Evolutionary conservation across 2,329 filamentous ascomycete species (phyloP), one percentile per base, ranked within the genome.

Genomic region (Gaeumannomyces tritici): DNA sequence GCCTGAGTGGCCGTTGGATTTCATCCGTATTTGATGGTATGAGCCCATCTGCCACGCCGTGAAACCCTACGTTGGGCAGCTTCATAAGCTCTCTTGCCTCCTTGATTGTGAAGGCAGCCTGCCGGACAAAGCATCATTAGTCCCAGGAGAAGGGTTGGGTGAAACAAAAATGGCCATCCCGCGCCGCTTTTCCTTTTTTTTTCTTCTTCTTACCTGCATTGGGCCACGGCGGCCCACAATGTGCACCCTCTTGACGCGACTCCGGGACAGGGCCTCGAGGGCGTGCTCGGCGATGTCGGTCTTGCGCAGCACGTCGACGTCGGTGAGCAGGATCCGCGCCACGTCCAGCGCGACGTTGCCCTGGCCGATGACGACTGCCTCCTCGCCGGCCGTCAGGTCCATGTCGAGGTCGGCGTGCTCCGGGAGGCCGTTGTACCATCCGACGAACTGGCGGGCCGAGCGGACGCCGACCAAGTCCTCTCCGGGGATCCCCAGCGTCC

Each of bases 351-450:
- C 95, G 11, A 99, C 95, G 74, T 99, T 99, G 21, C 95, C 95
- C 71, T 99, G 93, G 2, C 95, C 95, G 66, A 99, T 87, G 59
- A 99, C 82, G 35, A 97, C 85, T 1, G 91, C 95, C 65, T 93
- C 88, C 60, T 96, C 91, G 0, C 89, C 89, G 12, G 80, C 79
- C 0, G 85, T 83, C 29, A 98, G 80, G 70, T 91, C 84, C 0
- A 92, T 90, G n/a, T 83, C 78, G 9, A 96, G 77, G 67, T 83
- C 74, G 26, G 88, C 83, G 71, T 90, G 90, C 68, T 96, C 90
- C 0, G 95, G 95, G 3, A 96, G 81, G 3, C 95, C 95, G 73
- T 99, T 99, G 75, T 99, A 99, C 95, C 95, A 99, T 24, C 93
- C 95, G 1, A 99, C 95, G 72, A 98, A 97, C 54, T 92, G 89